phyloP scores from a whole-genome alignment of 192 early-diverging fungal genomes.

The Mortierella antarctica region DNA sequence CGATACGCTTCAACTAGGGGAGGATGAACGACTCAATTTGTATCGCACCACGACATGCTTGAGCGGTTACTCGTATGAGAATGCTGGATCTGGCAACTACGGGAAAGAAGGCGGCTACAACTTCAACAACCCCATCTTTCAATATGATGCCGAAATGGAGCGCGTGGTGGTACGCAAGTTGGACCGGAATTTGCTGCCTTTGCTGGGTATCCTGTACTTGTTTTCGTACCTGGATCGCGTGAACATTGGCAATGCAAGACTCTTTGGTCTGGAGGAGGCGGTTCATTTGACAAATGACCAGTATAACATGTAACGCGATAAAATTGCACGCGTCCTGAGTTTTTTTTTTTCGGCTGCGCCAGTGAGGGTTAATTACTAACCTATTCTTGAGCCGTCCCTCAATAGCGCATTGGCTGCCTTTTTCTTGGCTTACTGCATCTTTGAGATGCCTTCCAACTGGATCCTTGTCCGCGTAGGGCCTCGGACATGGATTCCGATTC shows the following conservation, averaged over 20 bases:
- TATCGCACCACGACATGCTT: slow-evolving; percentile 18
- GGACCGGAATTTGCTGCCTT: slow-evolving; percentile 68
- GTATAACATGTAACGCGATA: slow-evolving; percentile 28
- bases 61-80: background rate
- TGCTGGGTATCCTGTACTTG: slow-evolving; percentile 70
- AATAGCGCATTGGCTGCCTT: slow-evolving; percentile 41
- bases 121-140: slow-evolving; percentile 1
- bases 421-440: slow-evolving; percentile 72
- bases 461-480: slow-evolving; percentile 74
- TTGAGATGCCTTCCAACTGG: slow-evolving; percentile 85
- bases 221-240: slow-evolving; percentile 73
- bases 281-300: slow-evolving; percentile 60
- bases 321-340: background rate
- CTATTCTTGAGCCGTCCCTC: slow-evolving; percentile 11
- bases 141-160: slow-evolving; percentile 30
- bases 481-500: slow-evolving; percentile 66
- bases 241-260: slow-evolving; percentile 77
- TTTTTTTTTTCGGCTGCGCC: background rate
- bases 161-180: slow-evolving; percentile 61
- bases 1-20: background rate
- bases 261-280: slow-evolving; percentile 55
- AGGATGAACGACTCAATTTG: slow-evolving; percentile 12
- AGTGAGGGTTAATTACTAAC: slow-evolving; percentile 5
- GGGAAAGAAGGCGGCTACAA: background rate
- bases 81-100: background rate